Percentiles rank a stretch among this genome's conserved stretches.
Conservation (phyloP, 1,139 yeast species). For the Zygoascus sp. region DNA sequence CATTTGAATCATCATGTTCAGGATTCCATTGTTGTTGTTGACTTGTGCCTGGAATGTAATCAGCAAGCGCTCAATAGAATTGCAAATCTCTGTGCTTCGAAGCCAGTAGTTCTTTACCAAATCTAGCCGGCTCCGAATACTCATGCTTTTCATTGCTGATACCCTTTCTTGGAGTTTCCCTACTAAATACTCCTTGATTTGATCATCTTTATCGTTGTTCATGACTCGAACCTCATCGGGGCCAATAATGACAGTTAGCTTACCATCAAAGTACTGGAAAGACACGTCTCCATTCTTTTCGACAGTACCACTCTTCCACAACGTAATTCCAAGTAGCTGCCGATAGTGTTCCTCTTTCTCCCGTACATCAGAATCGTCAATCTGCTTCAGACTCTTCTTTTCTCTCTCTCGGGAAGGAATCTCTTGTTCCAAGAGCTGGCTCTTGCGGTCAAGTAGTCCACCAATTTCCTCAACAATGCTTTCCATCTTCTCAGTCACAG, state of each 20-base stretch:
- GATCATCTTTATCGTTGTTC: neutral
- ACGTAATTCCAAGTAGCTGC: neutral
- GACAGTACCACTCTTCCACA: neutral
- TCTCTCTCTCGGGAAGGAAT: conserved; percentile 4
- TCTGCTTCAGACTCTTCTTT: neutral
- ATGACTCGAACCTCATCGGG: neutral
- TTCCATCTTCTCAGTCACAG: neutral
- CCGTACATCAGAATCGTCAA: conserved; percentile 5
- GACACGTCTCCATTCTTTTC: neutral
- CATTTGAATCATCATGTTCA: neutral
- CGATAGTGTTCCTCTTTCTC: conserved; percentile 2
- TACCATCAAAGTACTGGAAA: neutral
- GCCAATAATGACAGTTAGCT: neutral
- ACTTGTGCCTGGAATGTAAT: neutral
- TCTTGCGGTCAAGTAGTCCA: neutral
- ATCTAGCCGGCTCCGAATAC: neutral
- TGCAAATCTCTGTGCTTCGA: neutral
- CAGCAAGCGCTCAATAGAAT: conserved; percentile 1
- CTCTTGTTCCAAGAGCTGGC: neutral
- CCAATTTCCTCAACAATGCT: neutral
- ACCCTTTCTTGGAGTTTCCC: neutral
- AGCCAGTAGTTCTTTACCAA: neutral
- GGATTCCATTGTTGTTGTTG: neutral
- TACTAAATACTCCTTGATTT: neutral
- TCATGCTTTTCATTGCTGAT: neutral